A percentile compares a stretch with the other conserved stretches of the same genome.
These are phyloP conservation scores for Cladosporium sp. DNA, from an alignment of 2,329 filamentous ascomycete genomes.

Conservation along the genomic window DNA sequence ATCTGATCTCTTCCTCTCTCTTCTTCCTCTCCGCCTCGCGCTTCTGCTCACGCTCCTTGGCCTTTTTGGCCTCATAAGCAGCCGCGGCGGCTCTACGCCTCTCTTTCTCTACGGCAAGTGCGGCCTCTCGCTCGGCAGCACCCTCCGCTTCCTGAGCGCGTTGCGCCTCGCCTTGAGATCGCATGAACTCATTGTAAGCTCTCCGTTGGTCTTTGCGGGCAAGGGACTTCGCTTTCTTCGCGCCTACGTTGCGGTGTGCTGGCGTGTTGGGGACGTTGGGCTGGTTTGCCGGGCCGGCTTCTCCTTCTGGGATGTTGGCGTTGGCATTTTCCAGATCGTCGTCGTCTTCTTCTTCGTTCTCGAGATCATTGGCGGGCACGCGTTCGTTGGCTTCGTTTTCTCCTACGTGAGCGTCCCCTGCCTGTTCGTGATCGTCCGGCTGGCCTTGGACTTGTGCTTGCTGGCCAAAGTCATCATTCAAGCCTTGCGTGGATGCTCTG, in stretches of 20 bases:
- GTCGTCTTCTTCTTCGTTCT: slow-evolving; percentile 13
- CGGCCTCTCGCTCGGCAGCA: slow-evolving; percentile 43
- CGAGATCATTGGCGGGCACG: slow-evolving; percentile 1
- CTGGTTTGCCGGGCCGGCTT: slow-evolving; percentile 20
- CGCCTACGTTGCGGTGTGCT: slow-evolving; percentile 35
- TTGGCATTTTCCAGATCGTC: slow-evolving; percentile 6
- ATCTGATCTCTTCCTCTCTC: slow-evolving; percentile 35
- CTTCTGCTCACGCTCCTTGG: slow-evolving; percentile 36
- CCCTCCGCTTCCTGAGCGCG: slow-evolving; percentile 40
- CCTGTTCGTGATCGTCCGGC: not conserved
- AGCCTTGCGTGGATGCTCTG: not conserved
- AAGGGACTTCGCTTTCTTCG: slow-evolving; percentile 48
- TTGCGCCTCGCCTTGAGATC: slow-evolving; percentile 45
- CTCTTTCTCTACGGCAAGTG: slow-evolving; percentile 37
- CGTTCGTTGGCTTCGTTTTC: slow-evolving; percentile 5
- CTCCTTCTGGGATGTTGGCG: slow-evolving; percentile 9
- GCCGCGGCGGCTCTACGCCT: slow-evolving; percentile 40
- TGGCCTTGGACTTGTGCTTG: not conserved
- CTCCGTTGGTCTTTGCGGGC: slow-evolving; percentile 40
- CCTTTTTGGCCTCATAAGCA: slow-evolving; percentile 38
- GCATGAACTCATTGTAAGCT: slow-evolving; percentile 48
- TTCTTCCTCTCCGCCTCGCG: slow-evolving; percentile 37
- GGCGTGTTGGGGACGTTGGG: slow-evolving; percentile 9
- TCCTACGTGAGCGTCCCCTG: slow-evolving; percentile 12
- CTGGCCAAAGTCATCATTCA: not conserved